Base-by-base conservation (phyloP, 495 filamentous ascomycete genomes). In the Elaphomyces granulatus region DNA sequence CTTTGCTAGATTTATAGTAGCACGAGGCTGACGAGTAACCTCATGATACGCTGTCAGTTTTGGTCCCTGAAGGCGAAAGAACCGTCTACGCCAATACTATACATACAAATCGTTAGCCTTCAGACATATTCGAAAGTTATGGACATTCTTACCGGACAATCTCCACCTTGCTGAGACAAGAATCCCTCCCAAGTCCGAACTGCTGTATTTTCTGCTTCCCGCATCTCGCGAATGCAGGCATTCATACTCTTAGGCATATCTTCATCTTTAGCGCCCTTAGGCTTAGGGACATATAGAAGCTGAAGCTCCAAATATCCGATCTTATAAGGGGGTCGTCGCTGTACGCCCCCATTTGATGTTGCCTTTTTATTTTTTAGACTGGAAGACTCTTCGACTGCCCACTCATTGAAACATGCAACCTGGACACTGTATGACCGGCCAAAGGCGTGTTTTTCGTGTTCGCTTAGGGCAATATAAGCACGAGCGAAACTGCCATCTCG, bases 171-270 rank as follows among this genome's bases (percentile, higher is more conserved):
- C 54, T 98, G 90, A 47, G 84, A 93, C 21, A 98, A 67, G 52
- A 80, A 78, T 12, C 90, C 92, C 56, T 96, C 88, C 70, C 71
- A 93, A 45, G 67, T 78, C 31, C 78, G 75, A 21, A 77, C 60
- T 20, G 78, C 70, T 38, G 77, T 67, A 47, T 74, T 78, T 51
- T 92, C 83, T 8, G 87, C 87, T 32, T 88, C 83, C 47, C 79
- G 81, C 63, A 98, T 72, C 63, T 96, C 88, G 9, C 90, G 71
- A 45, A 96, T 83, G 53, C 85, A 92, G 31, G 80, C 77, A 53
- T 83, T 88, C 85, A 98, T 93, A 60, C 87, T 95, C 75, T 94
- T 94, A 12, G 90, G 90, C 81, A 96, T 93, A 46, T 95, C 90
- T 21, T 93, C 87, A 42, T 95, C 87, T 40, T 78, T 77, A n/a